Evolutionary conservation across 257 asterid genomes (phyloP).

Genomic region (Solanum corneliomulleri): DNA sequence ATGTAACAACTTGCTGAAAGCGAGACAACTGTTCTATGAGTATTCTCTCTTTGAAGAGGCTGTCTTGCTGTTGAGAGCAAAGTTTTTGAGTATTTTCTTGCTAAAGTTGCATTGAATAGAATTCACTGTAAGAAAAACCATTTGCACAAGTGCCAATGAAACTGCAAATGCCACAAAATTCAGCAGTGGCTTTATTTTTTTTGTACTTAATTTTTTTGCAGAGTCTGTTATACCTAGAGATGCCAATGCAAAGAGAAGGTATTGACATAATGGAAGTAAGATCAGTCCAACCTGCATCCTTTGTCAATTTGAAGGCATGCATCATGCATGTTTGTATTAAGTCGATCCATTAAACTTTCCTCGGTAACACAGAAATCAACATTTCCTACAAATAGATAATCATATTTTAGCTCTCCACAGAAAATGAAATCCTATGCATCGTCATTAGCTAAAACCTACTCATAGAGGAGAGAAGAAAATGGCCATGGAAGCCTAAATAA

Average conservation of each 20-base stretch:
- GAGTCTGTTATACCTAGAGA: not conserved
- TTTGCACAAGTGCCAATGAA: not conserved
- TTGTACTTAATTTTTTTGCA: not conserved
- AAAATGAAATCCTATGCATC: not conserved
- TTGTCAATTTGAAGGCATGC: constrained; percentile 58
- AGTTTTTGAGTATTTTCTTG: not conserved
- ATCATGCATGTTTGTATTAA: constrained; percentile 60
- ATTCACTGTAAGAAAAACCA: not conserved
- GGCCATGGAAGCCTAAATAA: not conserved
- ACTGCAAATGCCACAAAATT: not conserved
- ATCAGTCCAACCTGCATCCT: constrained; percentile 44
- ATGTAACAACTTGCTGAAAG: not conserved
- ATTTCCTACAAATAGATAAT: constrained; percentile 24
- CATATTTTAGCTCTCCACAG: not conserved
- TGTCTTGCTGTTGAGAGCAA: not conserved
- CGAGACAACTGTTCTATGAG: not conserved
- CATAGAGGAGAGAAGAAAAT: not conserved
- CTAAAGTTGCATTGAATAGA: not conserved
- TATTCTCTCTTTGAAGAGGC: not conserved
- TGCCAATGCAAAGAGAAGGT: not conserved
- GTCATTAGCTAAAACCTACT: not conserved
- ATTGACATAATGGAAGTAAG: not conserved
- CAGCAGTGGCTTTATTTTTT: not conserved
- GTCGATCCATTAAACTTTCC: constrained; percentile 69
- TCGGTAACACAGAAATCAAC: constrained; percentile 49